Percentiles rank a stretch among this genome's conserved stretches.
Conservation (phyloP, 2,329 filamentous ascomycete species). For the Metarhizium album region DNA sequence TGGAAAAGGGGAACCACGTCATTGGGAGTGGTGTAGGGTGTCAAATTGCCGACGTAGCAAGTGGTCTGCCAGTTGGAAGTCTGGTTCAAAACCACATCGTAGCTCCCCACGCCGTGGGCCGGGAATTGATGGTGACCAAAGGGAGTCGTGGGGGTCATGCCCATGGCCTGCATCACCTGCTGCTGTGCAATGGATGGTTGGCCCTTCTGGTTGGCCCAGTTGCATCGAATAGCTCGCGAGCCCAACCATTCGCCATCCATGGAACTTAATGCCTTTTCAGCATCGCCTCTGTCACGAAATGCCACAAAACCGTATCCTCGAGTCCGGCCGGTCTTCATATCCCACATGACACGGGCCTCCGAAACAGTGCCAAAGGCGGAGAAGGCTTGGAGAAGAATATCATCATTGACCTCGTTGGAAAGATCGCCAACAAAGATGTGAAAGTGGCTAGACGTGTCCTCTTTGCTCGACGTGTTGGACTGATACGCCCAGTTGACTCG, state of each 20-base stretch:
- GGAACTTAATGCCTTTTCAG: conserved; percentile 88
- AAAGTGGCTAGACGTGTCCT: conserved; percentile 96
- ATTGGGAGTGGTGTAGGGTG: conserved; percentile 92
- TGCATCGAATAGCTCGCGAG: conserved; percentile 95
- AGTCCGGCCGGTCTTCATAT: conserved; percentile 98
- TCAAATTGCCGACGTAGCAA: conserved; percentile 94
- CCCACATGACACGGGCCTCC: conserved; percentile 99
- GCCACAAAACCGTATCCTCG: conserved; percentile 97
- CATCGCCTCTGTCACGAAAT: conserved; percentile 86
- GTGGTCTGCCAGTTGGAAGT: conserved; percentile 98
- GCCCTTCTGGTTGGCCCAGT: conserved; percentile 99
- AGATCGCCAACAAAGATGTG: conserved; percentile 98
- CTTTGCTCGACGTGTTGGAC: conserved; percentile 86
- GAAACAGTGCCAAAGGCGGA: conserved; percentile 92
- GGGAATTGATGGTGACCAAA: conserved; percentile 98
- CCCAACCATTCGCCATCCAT: conserved; percentile 99
- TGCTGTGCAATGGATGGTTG: conserved; percentile 97
- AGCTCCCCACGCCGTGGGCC: conserved; percentile 91
- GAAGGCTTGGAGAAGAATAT: conserved; percentile 86
- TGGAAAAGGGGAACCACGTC: conserved; percentile 97
- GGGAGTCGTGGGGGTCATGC: conserved; percentile 92
- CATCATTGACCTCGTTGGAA: conserved; percentile 97
- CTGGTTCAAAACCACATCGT: conserved; percentile 92
- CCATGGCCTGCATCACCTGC: conserved; percentile 93
- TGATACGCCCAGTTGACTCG: conserved; percentile 99